Evolutionary conservation across 305 asterid species (phyloP), one percentile per base, ranked within the genome.

Genomic region (Solanum hybrid): DNA sequence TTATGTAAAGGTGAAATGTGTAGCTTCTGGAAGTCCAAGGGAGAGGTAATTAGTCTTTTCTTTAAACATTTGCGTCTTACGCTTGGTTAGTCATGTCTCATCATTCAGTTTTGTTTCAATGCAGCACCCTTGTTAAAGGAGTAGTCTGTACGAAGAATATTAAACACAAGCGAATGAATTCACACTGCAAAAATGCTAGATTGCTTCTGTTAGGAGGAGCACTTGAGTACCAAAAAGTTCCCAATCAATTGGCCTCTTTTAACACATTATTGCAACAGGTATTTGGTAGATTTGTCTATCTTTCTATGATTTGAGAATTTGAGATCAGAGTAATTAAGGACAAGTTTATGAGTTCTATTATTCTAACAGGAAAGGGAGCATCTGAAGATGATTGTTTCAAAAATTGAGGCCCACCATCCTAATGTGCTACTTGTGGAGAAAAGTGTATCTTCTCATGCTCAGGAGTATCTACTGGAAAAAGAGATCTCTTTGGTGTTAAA

Each of bases 371-470:
- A 97, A 94, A 98, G 94, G 35, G 98, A 98, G 90, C 94, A 96
- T 91, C 93, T 98, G 87, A 98, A 93, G 96, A 93, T 91, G 90
- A 92, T 97, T 88, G 98, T 98, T 89, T 94, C 98, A n/a, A 96
- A 92, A 92, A 98, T 98, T 90, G 99, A 96, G 92, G 94, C 95
- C 88, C 98, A 89, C 91, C 99, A 93, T 86, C 99, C 99, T 28
- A 97, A 98, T 92, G 99, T 98, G 91, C 92, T 98, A 89, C 98
- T 98, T 20, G 99, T 97, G 88, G 99, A 98, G 92, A 98, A 95
- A 93, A 98, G 93, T 89, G 99, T 93, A 77, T 98, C 99, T 84
- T 97, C 99, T 51, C 94, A 94, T 92, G 99, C 99, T 80, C 96
- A 95, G 87, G 98, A 98, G 90, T 95, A 93, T 90, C 92, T 98